Percentiles rank a stretch among this genome's conserved stretches.
Evolutionary conservation across 495 filamentous ascomycete species (phyloP).

Genomic region (Aspergillus cristatus): DNA sequence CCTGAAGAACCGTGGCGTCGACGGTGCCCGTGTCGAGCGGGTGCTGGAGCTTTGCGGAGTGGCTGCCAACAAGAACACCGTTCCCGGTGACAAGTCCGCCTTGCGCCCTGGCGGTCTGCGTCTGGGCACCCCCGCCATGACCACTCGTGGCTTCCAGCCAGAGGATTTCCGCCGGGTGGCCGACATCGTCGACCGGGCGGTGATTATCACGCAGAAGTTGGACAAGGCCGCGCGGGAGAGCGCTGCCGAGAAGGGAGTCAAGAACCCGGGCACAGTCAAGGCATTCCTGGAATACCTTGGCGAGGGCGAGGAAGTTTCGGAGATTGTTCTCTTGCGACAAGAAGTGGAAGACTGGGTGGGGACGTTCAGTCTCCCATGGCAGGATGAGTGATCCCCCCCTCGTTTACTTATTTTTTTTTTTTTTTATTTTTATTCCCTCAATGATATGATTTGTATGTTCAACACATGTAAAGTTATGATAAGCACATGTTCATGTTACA

Average conservation of each 20-base stretch:
- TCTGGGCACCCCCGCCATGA: constrained; percentile 95
- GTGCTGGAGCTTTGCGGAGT: constrained; percentile 91
- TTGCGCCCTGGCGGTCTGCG: constrained; percentile 85
- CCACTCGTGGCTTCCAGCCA: constrained; percentile 79
- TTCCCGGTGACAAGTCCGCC: constrained; percentile 89
- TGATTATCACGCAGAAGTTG: constrained; percentile 71
- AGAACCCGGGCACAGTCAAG: constrained; percentile 71
- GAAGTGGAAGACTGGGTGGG: constrained; percentile 96
- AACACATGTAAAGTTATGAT: constrained; percentile 5
- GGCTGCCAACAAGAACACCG: constrained; percentile 97
- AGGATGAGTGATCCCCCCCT: constrained; percentile 28
- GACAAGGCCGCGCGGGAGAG: constrained; percentile 71
- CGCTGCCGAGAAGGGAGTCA: constrained; percentile 64
- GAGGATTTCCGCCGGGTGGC: constrained; percentile 85
- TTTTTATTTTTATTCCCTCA: constrained; percentile 6
- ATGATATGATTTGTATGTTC: constrained; percentile 8
- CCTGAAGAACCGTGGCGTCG: constrained; percentile 80
- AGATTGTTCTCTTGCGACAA: constrained; percentile 76
- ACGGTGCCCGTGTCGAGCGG: constrained; percentile 89
- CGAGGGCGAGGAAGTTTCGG: constrained; percentile 69
- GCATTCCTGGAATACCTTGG: constrained; percentile 78
- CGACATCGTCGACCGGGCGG: constrained; percentile 86
- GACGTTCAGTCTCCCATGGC: constrained; percentile 85
- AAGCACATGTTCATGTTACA: background rate
- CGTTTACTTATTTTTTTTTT: constrained; percentile 5